Percentiles rank a stretch among this genome's conserved stretches.
Evolutionary conservation across 805 yeast genomes (phyloP).

Genomic region (Candida ascalaphidarum): DNA sequence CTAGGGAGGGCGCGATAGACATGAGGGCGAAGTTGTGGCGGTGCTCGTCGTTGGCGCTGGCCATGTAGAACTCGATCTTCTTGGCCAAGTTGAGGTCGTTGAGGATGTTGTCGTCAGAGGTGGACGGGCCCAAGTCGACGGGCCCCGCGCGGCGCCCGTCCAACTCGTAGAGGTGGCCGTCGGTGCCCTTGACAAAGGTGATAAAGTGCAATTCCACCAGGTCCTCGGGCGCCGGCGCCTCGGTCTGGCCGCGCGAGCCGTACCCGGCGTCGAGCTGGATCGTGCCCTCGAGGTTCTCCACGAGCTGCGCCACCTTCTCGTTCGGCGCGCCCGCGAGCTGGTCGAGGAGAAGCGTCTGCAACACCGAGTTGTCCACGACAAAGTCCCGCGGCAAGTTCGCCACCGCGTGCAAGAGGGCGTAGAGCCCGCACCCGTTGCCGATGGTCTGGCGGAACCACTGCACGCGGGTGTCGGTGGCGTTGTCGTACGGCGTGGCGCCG

Average conservation of each 20-base stretch:
- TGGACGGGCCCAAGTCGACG: conserved; percentile 44
- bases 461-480: conserved; percentile 25
- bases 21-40: conserved; percentile 64
- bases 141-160: conserved; percentile 88
- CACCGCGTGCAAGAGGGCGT: conserved; percentile 66
- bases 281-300: conserved; percentile 38
- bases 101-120: conserved; percentile 39
- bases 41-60: conserved; percentile 49
- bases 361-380: conserved; percentile 28
- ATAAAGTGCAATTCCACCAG: conserved; percentile 65
- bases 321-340: conserved; percentile 11
- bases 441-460: conserved; percentile 84
- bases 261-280: conserved; percentile 34
- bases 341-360: conserved; percentile 12
- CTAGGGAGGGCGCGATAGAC: conserved; percentile 51
- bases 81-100: conserved; percentile 39
- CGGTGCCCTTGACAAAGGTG: conserved; percentile 50
- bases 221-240: conserved; percentile 52
- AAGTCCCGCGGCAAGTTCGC: conserved; percentile 39
- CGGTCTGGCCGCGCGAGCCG: conserved; percentile 54
- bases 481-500: conserved; percentile 6
- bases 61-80: conserved; percentile 62
- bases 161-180: conserved; percentile 64
- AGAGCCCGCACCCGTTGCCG: conserved; percentile 87
- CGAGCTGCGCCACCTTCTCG: conserved; percentile 30